Base-by-base conservation (phyloP, 202 grass and related monocot species). In the Panicum virgatum region DNA sequence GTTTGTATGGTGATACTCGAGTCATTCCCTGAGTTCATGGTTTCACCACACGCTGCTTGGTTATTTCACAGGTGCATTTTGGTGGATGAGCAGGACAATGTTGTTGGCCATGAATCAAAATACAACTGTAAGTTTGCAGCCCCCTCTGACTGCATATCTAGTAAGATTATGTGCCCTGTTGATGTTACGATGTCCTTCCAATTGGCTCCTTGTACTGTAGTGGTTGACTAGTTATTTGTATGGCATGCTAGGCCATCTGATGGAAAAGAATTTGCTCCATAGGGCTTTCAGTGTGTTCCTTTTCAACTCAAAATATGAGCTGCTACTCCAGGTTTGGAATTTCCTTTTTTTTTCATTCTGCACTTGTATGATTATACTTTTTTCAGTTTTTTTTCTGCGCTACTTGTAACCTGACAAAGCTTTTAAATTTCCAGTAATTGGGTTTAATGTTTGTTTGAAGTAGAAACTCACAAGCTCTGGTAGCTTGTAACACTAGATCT, bases 271-370 rank as follows among this genome's bases (percentile, higher is more conserved):
- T 81, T 85, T 99, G 43, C 96, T 99, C 45, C 96, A 96, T 37
- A 96, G 96, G 87, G 93, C 96, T 72, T 99, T 99, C 77, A 99
- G 96, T 56, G 87, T 94, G 27, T 99, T 99, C 73, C 91, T 99
- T 57, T 99, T 99, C 87, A 99, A 99, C 89, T 92, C 93, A 89
- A 96, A 99, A 66, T 85, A 87, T 88, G 96, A 96, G 77, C 84
- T 94, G 70, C 91, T 99, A 43, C 96, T 99, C 63, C 96, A 99
- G 95, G 95, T 97, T 83, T 60, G 84, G 48, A 26, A 11, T 74
- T 47, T 2, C 30, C 30, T 32, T 4, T n/a, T 26, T 22, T 37
- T 53, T 45, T 11, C n/a, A 79, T 69, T 62, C 4, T 18, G 0
- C 22, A 45, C 22, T 71, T 19, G 3, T 19, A 43, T 12, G 8